A percentile compares a stretch with the other conserved stretches of the same genome.
Conservation (phyloP, 768 basidiomycete genomes). For the Lactarius akahatsu region DNA sequence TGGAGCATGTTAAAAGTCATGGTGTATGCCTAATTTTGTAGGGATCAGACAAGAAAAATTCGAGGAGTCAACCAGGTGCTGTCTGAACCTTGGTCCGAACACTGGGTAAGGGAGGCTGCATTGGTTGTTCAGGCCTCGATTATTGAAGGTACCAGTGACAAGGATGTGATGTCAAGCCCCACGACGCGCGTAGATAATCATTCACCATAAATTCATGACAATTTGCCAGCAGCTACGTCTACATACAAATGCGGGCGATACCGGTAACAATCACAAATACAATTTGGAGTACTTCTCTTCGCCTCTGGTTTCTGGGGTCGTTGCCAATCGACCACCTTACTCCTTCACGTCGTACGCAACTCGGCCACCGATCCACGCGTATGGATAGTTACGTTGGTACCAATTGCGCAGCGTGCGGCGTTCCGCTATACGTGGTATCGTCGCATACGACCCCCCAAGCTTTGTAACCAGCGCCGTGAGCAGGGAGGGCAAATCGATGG, state of each 20-base stretch:
- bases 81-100: too few species aligned
- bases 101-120: too few species aligned
- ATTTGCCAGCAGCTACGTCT: not conserved
- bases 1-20: too few species aligned
- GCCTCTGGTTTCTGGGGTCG: not conserved
- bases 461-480: conserved; percentile 36
- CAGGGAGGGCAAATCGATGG: not conserved
- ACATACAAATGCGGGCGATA: not conserved
- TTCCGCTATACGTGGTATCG: conserved; percentile 77
- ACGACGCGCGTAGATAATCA: too few species aligned
- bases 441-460: conserved; percentile 90
- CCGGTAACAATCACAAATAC: not conserved
- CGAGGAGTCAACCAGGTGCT: too few species aligned
- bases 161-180: too few species aligned
- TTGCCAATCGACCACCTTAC: conserved; percentile 4
- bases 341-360: conserved; percentile 51
- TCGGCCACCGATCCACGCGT: conserved; percentile 80
- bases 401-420: conserved; percentile 82
- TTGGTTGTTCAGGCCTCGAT: too few species aligned
- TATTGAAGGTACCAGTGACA: too few species aligned
- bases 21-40: too few species aligned
- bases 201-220: not conserved
- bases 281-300: not conserved
- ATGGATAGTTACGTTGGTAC: conserved; percentile 90
- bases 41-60: too few species aligned